Base-by-base conservation (phyloP, 2,329 filamentous ascomycete genomes). In the Rutstroemia sp. region DNA sequence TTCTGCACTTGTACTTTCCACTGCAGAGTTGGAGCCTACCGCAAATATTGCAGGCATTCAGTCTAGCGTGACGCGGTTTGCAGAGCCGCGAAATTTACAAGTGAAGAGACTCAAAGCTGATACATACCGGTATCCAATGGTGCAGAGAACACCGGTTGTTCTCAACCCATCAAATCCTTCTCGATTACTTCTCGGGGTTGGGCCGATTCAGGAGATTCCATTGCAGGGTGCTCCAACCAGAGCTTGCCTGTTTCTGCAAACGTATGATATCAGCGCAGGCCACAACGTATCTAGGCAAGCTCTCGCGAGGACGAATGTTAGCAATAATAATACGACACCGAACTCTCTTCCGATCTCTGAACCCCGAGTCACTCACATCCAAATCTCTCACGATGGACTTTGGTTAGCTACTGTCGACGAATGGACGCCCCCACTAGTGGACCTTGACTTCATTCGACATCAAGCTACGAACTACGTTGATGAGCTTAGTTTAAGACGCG, bases 381-480 rank as follows among this genome's bases (percentile, higher is more conserved):
- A 85, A 45, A 83, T 94, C 63, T 92, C 88, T 45, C 75, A 80
- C 50, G 87, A 97, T 67, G 92, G 92, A 17, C 79, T 83, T 62
- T 97, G 92, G 92, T 79, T 99, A 57, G 92, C 88, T 4, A 96
- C 90, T 1, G 81, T 95, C 1, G 94, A 99, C 68, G 88, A 92
- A 66, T 99, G 94, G 94, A 79, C 80, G 51, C 91, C 91, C 1
- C 83, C 88, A 9, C 73, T 75, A 12, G 76, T 80, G 58, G 91
- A 96, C 67, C 72, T 88, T 14, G 78, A 81, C 40, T 78, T 79
- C 56, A 70, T 88, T 8, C 74, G 75, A 52, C 73, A 79, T 59
- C 68, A 75, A 19, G 72, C 70, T 42, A 71, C 68, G n/a, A 68
- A 71, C 52, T 72, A 67, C 59, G 74, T 72, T 62, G 77, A 73